phyloP scores from a whole-genome alignment of 345 rosid species.

The Turnera subulata region DNA sequence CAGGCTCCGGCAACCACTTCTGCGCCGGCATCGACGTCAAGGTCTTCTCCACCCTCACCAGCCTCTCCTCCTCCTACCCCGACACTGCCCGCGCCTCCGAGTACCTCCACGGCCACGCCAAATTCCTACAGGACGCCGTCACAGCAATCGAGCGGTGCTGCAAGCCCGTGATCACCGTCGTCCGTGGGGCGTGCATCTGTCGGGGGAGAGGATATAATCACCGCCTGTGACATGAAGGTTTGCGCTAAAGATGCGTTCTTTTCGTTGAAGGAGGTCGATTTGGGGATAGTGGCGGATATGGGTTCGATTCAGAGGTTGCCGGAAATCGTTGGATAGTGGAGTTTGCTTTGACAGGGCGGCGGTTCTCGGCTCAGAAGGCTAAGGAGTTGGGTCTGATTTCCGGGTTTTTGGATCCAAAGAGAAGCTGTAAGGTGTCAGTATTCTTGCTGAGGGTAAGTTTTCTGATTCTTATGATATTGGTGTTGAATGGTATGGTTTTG shows the following conservation, averaged over 20 bases:
- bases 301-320: conserved; percentile 90
- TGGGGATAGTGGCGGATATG: conserved; percentile 75
- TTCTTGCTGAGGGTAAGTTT: conserved; percentile 63
- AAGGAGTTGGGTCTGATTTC: conserved; percentile 72
- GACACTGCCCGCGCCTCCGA: conserved; percentile 55
- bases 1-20: conserved; percentile 71
- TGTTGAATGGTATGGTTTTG: too few species aligned
- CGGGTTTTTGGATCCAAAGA: conserved; percentile 54
- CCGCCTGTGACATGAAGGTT: conserved; percentile 78
- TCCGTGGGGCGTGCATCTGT: conserved; percentile 83
- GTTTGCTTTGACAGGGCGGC: conserved; percentile 62
- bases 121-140: conserved; percentile 58
- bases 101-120: conserved; percentile 48
- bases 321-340: conserved; percentile 66
- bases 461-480: too few species aligned
- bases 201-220: conserved; percentile 56
- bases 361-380: conserved; percentile 61
- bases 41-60: conserved; percentile 24
- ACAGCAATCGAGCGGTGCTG: conserved; percentile 77
- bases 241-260: conserved; percentile 61
- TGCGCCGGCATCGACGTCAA: conserved; percentile 75
- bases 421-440: conserved; percentile 48
- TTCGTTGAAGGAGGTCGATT: conserved; percentile 75
- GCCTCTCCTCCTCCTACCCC: conserved; percentile 3
- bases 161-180: conserved; percentile 68